Conservation (phyloP, 2,329 filamentous ascomycete species). For the Colletotrichum endophyticum region DNA sequence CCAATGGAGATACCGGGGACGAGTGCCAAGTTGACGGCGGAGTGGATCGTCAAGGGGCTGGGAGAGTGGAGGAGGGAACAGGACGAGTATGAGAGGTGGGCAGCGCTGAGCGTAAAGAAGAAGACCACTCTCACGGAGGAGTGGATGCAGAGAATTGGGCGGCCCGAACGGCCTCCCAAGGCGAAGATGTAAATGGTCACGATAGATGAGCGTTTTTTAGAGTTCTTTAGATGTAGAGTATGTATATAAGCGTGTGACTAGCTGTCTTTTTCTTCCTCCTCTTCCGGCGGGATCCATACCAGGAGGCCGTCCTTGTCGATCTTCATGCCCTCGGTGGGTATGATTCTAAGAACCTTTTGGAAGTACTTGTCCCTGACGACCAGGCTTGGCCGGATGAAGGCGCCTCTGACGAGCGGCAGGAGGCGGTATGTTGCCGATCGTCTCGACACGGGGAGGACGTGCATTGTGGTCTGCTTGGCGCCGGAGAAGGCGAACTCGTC, state of each 20-base stretch:
- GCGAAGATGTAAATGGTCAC: slow-evolving; percentile 15
- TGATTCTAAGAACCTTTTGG: slow-evolving; percentile 84
- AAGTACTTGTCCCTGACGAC: slow-evolving; percentile 90
- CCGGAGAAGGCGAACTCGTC: slow-evolving; percentile 95
- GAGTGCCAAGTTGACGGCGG: slow-evolving; percentile 65
- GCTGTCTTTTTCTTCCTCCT: slow-evolving; percentile 29
- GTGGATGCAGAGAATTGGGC: slow-evolving; percentile 58
- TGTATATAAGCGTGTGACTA: slow-evolving; percentile 5
- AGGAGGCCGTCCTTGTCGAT: slow-evolving; percentile 67
- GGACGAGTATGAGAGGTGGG: slow-evolving; percentile 61
- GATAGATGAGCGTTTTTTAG: not conserved
- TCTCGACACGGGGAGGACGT: slow-evolving; percentile 82
- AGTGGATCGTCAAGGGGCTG: slow-evolving; percentile 64
- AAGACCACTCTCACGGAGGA: slow-evolving; percentile 63
- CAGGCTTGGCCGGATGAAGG: slow-evolving; percentile 75
- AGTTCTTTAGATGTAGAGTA: slow-evolving; percentile 8
- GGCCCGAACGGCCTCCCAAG: slow-evolving; percentile 23
- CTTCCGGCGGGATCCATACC: slow-evolving; percentile 62
- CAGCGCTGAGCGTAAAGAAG: slow-evolving; percentile 48
- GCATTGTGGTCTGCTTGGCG: slow-evolving; percentile 78
- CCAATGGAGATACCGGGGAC: slow-evolving; percentile 78
- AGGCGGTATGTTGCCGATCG: slow-evolving; percentile 76
- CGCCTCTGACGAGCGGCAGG: slow-evolving; percentile 67
- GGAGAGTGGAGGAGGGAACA: slow-evolving; percentile 62
- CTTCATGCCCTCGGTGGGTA: slow-evolving; percentile 77